Percentiles rank a stretch among this genome's conserved stretches.
Conservation (phyloP, 2,329 filamentous ascomycete species). For the Aureobasidium sp. region DNA sequence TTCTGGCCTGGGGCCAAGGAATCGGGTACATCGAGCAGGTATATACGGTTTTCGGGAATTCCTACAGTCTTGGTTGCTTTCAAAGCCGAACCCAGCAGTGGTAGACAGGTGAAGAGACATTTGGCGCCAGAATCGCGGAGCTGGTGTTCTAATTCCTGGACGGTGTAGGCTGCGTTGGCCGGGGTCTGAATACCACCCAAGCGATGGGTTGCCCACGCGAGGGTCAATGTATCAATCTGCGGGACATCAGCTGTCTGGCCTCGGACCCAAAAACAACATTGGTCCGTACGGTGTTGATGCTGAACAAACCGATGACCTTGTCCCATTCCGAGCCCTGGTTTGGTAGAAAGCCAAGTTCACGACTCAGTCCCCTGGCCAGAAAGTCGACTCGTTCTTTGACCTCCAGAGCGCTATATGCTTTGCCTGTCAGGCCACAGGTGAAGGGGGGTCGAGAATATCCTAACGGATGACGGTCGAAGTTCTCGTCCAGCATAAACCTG, state of each 20-base stretch:
- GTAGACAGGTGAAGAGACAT: slow-evolving; percentile 64
- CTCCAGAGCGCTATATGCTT: slow-evolving; percentile 56
- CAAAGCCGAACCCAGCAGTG: slow-evolving; percentile 58
- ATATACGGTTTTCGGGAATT: slow-evolving; percentile 58
- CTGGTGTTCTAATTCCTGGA: slow-evolving; percentile 64
- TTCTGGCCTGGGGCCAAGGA: slow-evolving; percentile 43
- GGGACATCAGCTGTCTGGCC: background rate
- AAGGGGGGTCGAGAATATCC: slow-evolving; percentile 62
- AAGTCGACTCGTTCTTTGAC: slow-evolving; percentile 59
- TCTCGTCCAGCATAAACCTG: slow-evolving; percentile 70
- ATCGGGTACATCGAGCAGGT: slow-evolving; percentile 62
- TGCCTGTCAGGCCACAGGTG: slow-evolving; percentile 68
- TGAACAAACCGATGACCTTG: slow-evolving; percentile 69
- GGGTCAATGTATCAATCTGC: slow-evolving; percentile 66
- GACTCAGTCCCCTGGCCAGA: slow-evolving; percentile 60
- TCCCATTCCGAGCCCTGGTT: slow-evolving; percentile 72
- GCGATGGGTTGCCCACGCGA: slow-evolving; percentile 67
- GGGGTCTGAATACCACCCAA: slow-evolving; percentile 67
- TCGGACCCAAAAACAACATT: background rate
- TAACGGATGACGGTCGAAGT: slow-evolving; percentile 59
- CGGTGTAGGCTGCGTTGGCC: slow-evolving; percentile 68
- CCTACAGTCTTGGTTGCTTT: slow-evolving; percentile 57
- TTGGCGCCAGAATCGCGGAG: slow-evolving; percentile 62
- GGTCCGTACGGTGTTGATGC: slow-evolving; percentile 64
- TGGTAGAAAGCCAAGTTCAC: slow-evolving; percentile 64